Percentiles rank a stretch among this genome's conserved stretches.
These are phyloP conservation scores for Rhodotorula graminis DNA, from an alignment of 768 basidiomycete genomes.

Conservation along the genomic window DNA sequence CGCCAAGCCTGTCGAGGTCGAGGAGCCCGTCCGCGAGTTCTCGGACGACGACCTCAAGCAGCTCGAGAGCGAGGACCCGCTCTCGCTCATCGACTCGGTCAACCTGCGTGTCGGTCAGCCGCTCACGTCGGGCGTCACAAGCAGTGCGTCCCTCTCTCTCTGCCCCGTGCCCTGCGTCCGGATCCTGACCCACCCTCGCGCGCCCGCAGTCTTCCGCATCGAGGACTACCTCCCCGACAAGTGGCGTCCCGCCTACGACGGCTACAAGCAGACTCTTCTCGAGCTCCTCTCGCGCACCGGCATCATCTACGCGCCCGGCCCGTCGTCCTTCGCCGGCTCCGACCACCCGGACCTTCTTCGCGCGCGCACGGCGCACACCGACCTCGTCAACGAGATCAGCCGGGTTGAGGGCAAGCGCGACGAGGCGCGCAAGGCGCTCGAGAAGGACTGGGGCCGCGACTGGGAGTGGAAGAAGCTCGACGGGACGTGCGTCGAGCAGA, in stretches of 20 bases:
- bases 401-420: conserved; percentile 45
- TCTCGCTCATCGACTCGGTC: conserved; percentile 41
- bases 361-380: conserved; percentile 50
- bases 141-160: conserved; percentile 7
- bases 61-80: conserved; percentile 46
- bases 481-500: conserved; percentile 67
- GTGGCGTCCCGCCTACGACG: conserved; percentile 67
- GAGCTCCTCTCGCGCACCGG: conserved; percentile 64
- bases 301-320: conserved; percentile 49
- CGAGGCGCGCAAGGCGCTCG: conserved; percentile 53
- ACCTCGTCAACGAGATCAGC: conserved; percentile 59
- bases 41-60: conserved; percentile 54
- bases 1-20: background rate
- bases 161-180: too few relatives aligned
- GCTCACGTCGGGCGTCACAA: conserved; percentile 1
- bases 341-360: conserved; percentile 45
- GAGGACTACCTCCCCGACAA: conserved; percentile 80
- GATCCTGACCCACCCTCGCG: background rate
- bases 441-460: conserved; percentile 55
- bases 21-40: conserved; percentile 3
- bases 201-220: conserved; percentile 64
- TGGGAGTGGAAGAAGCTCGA: conserved; percentile 98
- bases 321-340: background rate
- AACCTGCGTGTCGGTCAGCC: conserved; percentile 20
- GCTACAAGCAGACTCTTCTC: conserved; percentile 58